phyloP scores from a whole-genome alignment of 1,284 basidiomycete species.

The Rhodofomes roseus region DNA sequence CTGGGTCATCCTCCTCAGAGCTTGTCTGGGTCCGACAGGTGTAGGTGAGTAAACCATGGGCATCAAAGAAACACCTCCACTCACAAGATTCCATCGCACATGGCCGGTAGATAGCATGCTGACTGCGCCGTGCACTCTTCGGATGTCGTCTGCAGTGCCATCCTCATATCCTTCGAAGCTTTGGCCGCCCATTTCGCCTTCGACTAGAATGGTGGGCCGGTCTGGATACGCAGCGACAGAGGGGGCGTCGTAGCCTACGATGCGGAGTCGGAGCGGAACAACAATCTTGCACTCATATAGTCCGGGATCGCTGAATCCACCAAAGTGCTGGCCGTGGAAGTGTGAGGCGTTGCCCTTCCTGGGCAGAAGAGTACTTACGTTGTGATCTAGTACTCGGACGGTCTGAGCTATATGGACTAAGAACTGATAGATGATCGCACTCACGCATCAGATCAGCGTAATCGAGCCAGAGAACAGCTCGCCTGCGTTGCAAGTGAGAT shows the following conservation, averaged over 20 bases:
- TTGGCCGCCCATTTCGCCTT: slow-evolving; percentile 40
- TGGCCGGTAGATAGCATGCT: slow-evolving; percentile 47
- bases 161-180: slow-evolving; percentile 24
- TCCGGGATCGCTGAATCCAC: slow-evolving; percentile 26
- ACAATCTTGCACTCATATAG: slow-evolving; percentile 47
- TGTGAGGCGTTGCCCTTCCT: not conserved
- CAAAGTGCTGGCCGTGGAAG: not conserved
- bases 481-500: slow-evolving; percentile 27
- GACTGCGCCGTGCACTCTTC: slow-evolving; percentile 41
- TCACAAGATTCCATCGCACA: slow-evolving; percentile 51
- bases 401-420: not conserved
- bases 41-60: not conserved
- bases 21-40: not conserved
- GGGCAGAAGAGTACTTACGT: slow-evolving; percentile 25
- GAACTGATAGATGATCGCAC: slow-evolving; percentile 13
- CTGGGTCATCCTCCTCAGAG: slow-evolving; percentile 15
- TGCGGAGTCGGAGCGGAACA: slow-evolving; percentile 46
- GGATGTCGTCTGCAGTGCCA: slow-evolving; percentile 19
- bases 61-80: slow-evolving; percentile 13
- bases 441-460: slow-evolving; percentile 50
- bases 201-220: slow-evolving; percentile 49
- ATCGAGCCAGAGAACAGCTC: slow-evolving; percentile 56
- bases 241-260: slow-evolving; percentile 40
- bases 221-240: slow-evolving; percentile 29
- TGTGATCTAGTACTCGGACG: slow-evolving; percentile 30